Evolutionary conservation across 2,329 filamentous ascomycete genomes (phyloP), one percentile per base, ranked within the genome.

Genomic region (Colletotrichum sp.): DNA sequence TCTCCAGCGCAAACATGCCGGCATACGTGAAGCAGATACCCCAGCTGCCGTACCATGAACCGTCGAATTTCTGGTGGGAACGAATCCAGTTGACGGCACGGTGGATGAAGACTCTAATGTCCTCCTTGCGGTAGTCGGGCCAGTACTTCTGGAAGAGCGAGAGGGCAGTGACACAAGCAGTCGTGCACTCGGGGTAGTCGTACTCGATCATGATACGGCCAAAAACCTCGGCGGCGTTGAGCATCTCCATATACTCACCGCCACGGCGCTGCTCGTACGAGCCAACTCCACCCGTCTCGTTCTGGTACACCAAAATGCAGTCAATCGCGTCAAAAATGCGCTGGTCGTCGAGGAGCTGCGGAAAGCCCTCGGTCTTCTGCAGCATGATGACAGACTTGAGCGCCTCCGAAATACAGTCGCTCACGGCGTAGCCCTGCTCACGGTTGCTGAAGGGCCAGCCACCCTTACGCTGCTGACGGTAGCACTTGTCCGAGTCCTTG

Each of bases 131-230:
- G 84, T 99, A 98, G 32, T 93, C 88, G 0, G 96, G 95, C 88
- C 95, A 98, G 83, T 95, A 90, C 81, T 94, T 90, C 79, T 92
- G 91, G 88, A 99, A 99, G 3, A 96, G 89, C 6, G 93, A 94
- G 25, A 99, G 88, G 0, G 95, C 96, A 2, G 95, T 98, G 5
- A 99, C 94, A 34, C 96, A 95, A 1, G 97, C 96, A 4, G 97
- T 99, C 1, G 97, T 99, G 87, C 97, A 99, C 85, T 99, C 97
- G 0, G 96, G 96, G 82, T 99, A 99, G 83, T 98, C 95, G 84
- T 99, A 99, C 82, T 99, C 96, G 70, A 99, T 94, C 97, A 99
- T 99, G 86, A 99, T 99, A 25, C 93, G 91, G 16, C 95, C 96
- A 84, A 99, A 99, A 0, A 99, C 96, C 83, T 99, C 97, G 2